Evolutionary conservation across 345 rosid species (phyloP).

Genomic region (Acer saccharum): DNA sequence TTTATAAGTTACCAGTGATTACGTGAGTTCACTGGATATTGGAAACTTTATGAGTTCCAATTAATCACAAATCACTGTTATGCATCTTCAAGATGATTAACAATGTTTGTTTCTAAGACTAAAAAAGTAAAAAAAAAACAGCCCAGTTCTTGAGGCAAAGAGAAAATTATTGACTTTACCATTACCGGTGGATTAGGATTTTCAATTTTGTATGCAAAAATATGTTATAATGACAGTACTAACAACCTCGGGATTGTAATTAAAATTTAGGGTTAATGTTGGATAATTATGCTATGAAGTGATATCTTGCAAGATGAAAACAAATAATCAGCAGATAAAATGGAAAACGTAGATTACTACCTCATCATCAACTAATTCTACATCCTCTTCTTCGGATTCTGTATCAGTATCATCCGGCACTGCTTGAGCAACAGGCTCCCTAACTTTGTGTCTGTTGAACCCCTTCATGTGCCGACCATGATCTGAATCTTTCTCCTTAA

Average conservation of each 20-base stretch:
- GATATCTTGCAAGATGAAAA: background rate
- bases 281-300: background rate
- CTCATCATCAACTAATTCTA: constrained; percentile 58
- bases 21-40: background rate
- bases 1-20: background rate
- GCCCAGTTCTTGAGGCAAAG: background rate
- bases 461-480: constrained; percentile 96
- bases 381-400: constrained; percentile 36
- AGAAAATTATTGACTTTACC: background rate
- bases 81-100: background rate
- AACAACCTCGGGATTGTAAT: background rate
- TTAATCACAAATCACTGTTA: background rate
- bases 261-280: background rate
- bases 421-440: constrained; percentile 50
- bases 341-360: constrained; percentile 28
- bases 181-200: background rate
- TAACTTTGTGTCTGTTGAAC: constrained; percentile 57
- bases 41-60: background rate
- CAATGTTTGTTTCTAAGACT: background rate
- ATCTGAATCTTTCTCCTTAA: constrained; percentile 93
- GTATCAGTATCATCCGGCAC: constrained; percentile 38
- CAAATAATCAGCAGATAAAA: background rate
- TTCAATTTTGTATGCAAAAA: background rate
- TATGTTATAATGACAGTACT: background rate
- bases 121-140: background rate